These are phyloP conservation scores for Mycena crocata DNA, from an alignment of 768 basidiomycete species.

Conservation along the genomic window DNA sequence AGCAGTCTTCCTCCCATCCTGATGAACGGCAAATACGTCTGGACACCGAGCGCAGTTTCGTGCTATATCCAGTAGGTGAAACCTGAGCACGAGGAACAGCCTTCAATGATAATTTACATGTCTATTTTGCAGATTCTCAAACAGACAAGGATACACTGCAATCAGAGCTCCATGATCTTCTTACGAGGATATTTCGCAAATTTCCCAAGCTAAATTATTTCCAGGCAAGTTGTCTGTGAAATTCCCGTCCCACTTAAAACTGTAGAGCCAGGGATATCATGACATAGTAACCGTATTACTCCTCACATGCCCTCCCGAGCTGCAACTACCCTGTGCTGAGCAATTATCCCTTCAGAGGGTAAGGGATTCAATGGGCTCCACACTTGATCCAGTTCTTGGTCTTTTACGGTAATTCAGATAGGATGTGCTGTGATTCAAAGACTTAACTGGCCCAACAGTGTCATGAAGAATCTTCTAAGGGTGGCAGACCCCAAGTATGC, in stretches of 20 bases:
- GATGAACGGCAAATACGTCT: constrained; percentile 91
- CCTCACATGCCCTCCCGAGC: constrained; percentile 73
- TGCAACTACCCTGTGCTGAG: constrained; percentile 71
- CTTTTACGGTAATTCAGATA: constrained; percentile 66
- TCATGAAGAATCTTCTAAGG: constrained; percentile 79
- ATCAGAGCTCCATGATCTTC: constrained; percentile 72
- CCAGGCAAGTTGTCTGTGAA: constrained; percentile 60
- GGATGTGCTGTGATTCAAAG: not conserved
- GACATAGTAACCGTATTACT: constrained; percentile 90
- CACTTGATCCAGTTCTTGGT: constrained; percentile 87
- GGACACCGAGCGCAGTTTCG: constrained; percentile 94
- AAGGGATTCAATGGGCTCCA: constrained; percentile 89
- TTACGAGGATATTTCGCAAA: constrained; percentile 80
- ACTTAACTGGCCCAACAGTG: constrained; percentile 50
- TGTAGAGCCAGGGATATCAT: constrained; percentile 79
- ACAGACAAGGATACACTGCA: constrained; percentile 70
- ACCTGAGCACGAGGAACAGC: constrained; percentile 22
- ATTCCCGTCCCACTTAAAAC: not conserved
- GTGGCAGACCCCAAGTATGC: constrained; percentile 79
- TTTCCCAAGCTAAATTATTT: constrained; percentile 85
- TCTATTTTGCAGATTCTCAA: constrained; percentile 29
- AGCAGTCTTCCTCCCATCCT: constrained; percentile 53
- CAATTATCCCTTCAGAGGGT: constrained; percentile 82
- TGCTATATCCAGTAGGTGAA: constrained; percentile 91
- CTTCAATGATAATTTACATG: constrained; percentile 6